A percentile compares a stretch with the other conserved stretches of the same genome.
These are phyloP conservation scores for Omphalotus guepiniiformis DNA, from an alignment of 768 basidiomycete genomes.

Conservation along the genomic window DNA sequence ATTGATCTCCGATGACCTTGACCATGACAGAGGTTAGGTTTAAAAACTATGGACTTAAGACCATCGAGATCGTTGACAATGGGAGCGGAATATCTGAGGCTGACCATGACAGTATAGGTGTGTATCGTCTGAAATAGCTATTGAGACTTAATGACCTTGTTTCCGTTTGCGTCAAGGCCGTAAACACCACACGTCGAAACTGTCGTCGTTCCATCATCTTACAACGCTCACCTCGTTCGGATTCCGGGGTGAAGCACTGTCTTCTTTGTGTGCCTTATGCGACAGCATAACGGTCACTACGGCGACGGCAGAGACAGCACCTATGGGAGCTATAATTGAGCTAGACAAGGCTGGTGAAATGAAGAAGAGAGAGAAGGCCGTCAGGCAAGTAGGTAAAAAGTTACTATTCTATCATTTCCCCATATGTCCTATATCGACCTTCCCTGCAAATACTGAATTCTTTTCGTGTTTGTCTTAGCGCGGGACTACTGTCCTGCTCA, in stretches of 20 bases:
- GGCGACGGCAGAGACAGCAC: slow-evolving; percentile 62
- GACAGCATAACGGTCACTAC: slow-evolving; percentile 70
- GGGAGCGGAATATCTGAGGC: slow-evolving; percentile 77
- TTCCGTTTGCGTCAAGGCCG: slow-evolving; percentile 44
- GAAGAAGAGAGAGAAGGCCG: slow-evolving; percentile 54
- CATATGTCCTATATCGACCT: background rate
- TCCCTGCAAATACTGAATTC: background rate
- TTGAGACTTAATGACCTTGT: too few relatives aligned
- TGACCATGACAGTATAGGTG: slow-evolving; percentile 79
- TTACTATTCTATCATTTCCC: too few relatives aligned
- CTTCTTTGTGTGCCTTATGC: slow-evolving; percentile 84
- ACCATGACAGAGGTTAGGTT: slow-evolving; percentile 73
- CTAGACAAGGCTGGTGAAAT: slow-evolving; percentile 65
- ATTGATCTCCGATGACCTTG: background rate
- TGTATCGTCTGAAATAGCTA: too few relatives aligned
- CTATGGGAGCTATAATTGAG: slow-evolving; percentile 77
- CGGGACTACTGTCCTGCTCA: slow-evolving; percentile 78
- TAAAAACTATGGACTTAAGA: slow-evolving; percentile 78
- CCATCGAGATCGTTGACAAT: slow-evolving; percentile 90
- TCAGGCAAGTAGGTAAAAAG: slow-evolving; percentile 70
- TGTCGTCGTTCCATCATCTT: slow-evolving; percentile 72
- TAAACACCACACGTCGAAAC: slow-evolving; percentile 93
- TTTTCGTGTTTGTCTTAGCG: slow-evolving; percentile 47
- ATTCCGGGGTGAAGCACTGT: slow-evolving; percentile 94
- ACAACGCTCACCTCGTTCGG: slow-evolving; percentile 78